These are phyloP conservation scores for Platismatia glauca DNA, from an alignment of 495 filamentous ascomycete species.

Conservation along the genomic window DNA sequence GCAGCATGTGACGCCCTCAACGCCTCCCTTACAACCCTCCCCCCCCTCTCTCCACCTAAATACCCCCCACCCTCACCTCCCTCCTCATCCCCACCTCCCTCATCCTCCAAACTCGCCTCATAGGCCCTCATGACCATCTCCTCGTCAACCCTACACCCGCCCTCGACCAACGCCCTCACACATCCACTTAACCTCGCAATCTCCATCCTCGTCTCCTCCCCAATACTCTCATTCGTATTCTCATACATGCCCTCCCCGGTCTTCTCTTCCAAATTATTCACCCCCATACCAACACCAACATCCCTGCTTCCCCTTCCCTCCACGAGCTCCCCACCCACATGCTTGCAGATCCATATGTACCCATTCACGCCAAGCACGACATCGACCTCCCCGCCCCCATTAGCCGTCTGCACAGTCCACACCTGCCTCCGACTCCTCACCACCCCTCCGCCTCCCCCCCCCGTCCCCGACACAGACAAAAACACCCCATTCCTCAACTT, in stretches of 20 bases:
- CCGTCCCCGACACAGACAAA: constrained; percentile 66
- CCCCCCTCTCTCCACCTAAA: constrained; percentile 63
- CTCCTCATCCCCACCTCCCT: constrained; percentile 45
- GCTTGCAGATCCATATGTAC: constrained; percentile 87
- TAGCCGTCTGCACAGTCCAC: constrained; percentile 64
- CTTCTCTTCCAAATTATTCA: constrained; percentile 58
- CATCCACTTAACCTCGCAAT: constrained; percentile 75
- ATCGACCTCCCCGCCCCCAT: constrained; percentile 65
- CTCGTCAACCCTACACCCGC: constrained; percentile 81
- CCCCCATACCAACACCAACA: constrained; percentile 57
- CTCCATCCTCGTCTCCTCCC: constrained; percentile 66
- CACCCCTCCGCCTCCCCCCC: constrained; percentile 70
- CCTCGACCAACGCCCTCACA: constrained; percentile 69
- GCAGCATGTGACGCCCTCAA: constrained; percentile 26
- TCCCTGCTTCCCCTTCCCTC: constrained; percentile 27
- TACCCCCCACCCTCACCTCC: constrained; percentile 46
- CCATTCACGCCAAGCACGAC: constrained; percentile 91
- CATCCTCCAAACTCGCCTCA: constrained; percentile 64
- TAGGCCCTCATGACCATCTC: constrained; percentile 80
- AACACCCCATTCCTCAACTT: constrained; percentile 92
- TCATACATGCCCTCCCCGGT: constrained; percentile 70
- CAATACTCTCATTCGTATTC: constrained; percentile 80
- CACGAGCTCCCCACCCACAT: constrained; percentile 47
- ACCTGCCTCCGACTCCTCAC: constrained; percentile 72
- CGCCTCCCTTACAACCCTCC: constrained; percentile 53